A percentile compares a stretch with the other conserved stretches of the same genome.
These are phyloP conservation scores for Adansonia madagascariensis DNA, from an alignment of 441 rosid species.

Conservation along the genomic window DNA sequence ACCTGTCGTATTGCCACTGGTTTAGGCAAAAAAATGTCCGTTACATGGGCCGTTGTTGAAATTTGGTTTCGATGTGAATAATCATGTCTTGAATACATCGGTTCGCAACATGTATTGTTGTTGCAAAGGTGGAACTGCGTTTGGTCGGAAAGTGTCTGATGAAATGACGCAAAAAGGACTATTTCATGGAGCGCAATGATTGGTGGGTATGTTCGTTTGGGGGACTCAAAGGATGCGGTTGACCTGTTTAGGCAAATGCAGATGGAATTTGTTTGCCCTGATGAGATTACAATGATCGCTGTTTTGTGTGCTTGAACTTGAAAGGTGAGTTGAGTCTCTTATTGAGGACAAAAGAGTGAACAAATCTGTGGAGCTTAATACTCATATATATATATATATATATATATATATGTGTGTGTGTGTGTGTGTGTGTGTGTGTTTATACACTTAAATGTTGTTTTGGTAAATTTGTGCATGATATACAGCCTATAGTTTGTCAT, in stretches of 20 bases:
- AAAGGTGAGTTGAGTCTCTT: conserved; percentile 54
- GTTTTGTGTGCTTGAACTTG: conserved; percentile 59
- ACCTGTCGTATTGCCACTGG: too few relatives aligned
- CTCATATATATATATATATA: too few relatives aligned
- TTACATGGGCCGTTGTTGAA: conserved; percentile 48
- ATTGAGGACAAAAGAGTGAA: conserved; percentile 37
- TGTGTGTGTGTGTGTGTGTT: too few relatives aligned
- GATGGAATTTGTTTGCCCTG: conserved; percentile 46
- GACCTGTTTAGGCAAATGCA: conserved; percentile 57
- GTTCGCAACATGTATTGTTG: conserved; percentile 34
- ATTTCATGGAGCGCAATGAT: conserved; percentile 64
- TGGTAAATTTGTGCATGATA: too few relatives aligned
- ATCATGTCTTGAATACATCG: conserved; percentile 46
- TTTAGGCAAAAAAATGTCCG: conserved; percentile 8
- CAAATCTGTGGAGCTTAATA: conserved; percentile 45
- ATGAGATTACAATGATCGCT: conserved; percentile 55
- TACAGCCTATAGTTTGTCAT: too few relatives aligned
- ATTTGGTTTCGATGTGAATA: conserved; percentile 45
- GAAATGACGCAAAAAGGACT: conserved; percentile 43
- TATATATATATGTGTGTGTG: too few relatives aligned
- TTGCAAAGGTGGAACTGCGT: conserved; percentile 37
- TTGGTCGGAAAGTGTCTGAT: conserved; percentile 50
- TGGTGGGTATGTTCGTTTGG: conserved; percentile 53
- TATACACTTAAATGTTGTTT: too few relatives aligned
- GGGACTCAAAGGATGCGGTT: conserved; percentile 44